Evolutionary conservation across 441 rosid genomes (phyloP), one percentile per base, ranked within the genome.

Genomic region (Bruguiera hainesii): DNA sequence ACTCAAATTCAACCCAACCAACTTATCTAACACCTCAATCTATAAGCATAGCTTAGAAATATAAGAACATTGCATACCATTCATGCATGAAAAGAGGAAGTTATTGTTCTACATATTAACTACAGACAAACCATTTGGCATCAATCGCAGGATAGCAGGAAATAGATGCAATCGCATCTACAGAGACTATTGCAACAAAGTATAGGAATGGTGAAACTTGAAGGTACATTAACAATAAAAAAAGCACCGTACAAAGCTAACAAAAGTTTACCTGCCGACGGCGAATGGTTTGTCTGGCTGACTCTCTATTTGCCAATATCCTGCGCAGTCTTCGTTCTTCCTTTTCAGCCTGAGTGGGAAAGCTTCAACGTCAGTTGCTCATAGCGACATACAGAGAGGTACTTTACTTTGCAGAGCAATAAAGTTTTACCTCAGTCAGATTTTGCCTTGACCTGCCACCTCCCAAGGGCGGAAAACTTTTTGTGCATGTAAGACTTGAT

Each of bases 241-340:
- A 33, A 33, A 7, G 37, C 7, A 33, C 37, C 9, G 7, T 33
- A 42, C 48, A 11, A 11, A 2, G 5, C 18, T 42, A 13, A 42
- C 48, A 11, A 67, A 19, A 60, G n/a, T 53, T 63, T 79, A 89
- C 98, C 96, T 90, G 96, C 72, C 98, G 77, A 9, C 96, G 88
- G 3, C 88, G 85, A 79, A 93, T 93, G 0, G 98, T 93, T 72
- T 88, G 98, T 78, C 98, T 83, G 11, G 98, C 97, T 15, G 98
- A 90, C 73, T 90, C 98, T 80, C 98, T 87, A 73, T 93, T 93
- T 68, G 98, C 98, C 72, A 90, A 77, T 66, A 93, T 83, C 79
- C 98, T 80, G 30, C 86, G 84, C 30, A 89, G 78, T 73, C 90
- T 85, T 65, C 93, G 85, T 13, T 72, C 95, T 79, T 90, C 98